A percentile compares a stretch with the other conserved stretches of the same genome.
Conservation (phyloP, 2,329 filamentous ascomycete species). For the Blastomyces silverae region DNA sequence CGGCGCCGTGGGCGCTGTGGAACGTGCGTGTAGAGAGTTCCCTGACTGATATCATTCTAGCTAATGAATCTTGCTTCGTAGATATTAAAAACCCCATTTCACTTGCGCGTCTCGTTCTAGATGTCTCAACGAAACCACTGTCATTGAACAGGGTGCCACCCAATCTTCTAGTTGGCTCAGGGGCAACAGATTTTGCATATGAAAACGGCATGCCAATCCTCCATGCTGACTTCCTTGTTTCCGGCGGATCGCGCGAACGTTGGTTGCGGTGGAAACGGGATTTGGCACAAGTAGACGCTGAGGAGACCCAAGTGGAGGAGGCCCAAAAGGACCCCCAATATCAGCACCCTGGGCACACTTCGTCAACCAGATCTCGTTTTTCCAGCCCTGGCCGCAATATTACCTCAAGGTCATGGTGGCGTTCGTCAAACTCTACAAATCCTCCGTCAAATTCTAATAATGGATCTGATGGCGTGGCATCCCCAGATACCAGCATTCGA, state of each 20-base stretch:
- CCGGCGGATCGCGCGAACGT: constrained; percentile 67
- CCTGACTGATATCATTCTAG: neutral
- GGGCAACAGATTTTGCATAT: constrained; percentile 77
- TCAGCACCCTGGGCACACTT: constrained; percentile 7
- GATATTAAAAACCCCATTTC: constrained; percentile 90
- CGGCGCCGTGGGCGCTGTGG: constrained; percentile 84
- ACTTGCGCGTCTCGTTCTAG: constrained; percentile 74
- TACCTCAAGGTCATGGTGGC: constrained; percentile 7
- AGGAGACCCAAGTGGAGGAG: constrained; percentile 24
- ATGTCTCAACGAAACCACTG: constrained; percentile 67
- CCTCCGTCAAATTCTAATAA: constrained; percentile 7
- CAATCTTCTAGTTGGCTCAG: constrained; percentile 79
- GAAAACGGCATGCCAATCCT: constrained; percentile 68
- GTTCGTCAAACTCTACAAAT: constrained; percentile 3
- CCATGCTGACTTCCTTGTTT: constrained; percentile 71
- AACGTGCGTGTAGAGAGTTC: constrained; percentile 55
- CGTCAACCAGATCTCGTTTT: constrained; percentile 9
- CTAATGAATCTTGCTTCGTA: constrained; percentile 35
- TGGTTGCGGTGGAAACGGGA: constrained; percentile 71
- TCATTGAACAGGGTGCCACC: constrained; percentile 84
- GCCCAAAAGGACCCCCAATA: constrained; percentile 19
- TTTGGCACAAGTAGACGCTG: constrained; percentile 45
- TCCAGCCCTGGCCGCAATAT: neutral
- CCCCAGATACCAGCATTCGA: neutral
- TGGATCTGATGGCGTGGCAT: neutral